Evolutionary conservation across 495 filamentous ascomycete genomes (phyloP).

Genomic region (Hypoxylon fragiforme): DNA sequence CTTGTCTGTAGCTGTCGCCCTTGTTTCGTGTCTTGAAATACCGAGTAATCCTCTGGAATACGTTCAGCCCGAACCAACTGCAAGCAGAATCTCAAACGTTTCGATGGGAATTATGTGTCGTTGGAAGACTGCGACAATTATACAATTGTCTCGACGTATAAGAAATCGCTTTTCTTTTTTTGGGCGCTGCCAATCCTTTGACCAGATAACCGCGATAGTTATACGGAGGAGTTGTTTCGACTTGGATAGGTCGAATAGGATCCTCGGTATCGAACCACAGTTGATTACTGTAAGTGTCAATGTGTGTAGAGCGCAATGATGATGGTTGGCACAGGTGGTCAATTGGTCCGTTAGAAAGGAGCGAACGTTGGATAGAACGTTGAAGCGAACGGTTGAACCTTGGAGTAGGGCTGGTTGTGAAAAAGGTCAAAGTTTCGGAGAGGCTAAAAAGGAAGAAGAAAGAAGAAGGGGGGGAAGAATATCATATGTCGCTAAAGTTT

Average conservation of each 20-base stretch:
- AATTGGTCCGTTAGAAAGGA: not conserved
- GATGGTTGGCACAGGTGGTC: not conserved
- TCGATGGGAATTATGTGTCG: conserved; percentile 4
- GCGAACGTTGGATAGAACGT: not conserved
- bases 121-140: conserved; percentile 8
- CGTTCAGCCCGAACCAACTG: conserved; percentile 9
- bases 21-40: conserved; percentile 35
- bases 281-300: not conserved
- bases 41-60: conserved; percentile 15
- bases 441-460: not conserved
- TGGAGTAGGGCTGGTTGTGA: not conserved
- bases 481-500: not conserved
- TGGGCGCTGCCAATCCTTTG: not conserved
- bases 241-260: not conserved
- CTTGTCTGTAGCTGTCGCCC: not conserved
- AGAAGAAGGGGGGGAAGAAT: not conserved
- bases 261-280: not conserved
- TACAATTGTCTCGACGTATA: not conserved
- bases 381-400: not conserved
- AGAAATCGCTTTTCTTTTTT: not conserved
- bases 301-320: not conserved
- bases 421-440: not conserved
- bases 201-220: not conserved
- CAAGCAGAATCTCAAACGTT: not conserved
- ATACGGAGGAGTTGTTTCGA: not conserved